phyloP scores from a whole-genome alignment of 768 basidiomycete species.

The Kwoniella shandongensis region DNA sequence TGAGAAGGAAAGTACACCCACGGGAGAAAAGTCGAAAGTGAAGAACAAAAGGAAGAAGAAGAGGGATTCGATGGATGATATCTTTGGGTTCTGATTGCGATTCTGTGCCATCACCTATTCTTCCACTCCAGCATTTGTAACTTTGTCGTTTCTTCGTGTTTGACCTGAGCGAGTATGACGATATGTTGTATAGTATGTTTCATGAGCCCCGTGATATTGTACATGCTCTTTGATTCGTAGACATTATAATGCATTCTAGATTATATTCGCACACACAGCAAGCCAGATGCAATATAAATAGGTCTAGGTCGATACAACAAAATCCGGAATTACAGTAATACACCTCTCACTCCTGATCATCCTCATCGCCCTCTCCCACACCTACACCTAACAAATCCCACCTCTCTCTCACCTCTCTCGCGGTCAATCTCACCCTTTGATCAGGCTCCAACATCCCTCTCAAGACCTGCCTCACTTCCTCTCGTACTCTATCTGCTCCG shows the following conservation, averaged over 20 bases:
- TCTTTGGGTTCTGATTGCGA: constrained; percentile 19
- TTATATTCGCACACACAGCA: no score
- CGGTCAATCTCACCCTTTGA: constrained; percentile 28
- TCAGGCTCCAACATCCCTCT: constrained; percentile 33
- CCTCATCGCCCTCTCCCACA: constrained; percentile 1
- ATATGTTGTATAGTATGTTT: no score
- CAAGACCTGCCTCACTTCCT: constrained; percentile 24
- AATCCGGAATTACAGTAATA: no score
- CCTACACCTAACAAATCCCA: constrained; percentile 20
- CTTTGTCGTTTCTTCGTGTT: no score
- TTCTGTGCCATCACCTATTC: no score
- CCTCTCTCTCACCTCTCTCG: constrained; percentile 14
- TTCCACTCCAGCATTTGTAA: no score
- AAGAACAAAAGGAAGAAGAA: constrained; percentile 15
- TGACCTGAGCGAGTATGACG: no score
- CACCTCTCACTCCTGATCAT: background rate
- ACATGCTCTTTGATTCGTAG: no score
- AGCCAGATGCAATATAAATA: no score
- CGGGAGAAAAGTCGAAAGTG: constrained; percentile 20
- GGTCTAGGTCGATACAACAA: no score
- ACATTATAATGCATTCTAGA: no score
- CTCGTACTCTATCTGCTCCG: constrained; percentile 27
- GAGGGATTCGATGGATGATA: constrained; percentile 24
- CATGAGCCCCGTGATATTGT: no score
- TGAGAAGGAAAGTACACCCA: background rate